A percentile compares a stretch with the other conserved stretches of the same genome.
phyloP scores from a whole-genome alignment of 352 stramenopile genomes.

The Globisporangium orthogonon region DNA sequence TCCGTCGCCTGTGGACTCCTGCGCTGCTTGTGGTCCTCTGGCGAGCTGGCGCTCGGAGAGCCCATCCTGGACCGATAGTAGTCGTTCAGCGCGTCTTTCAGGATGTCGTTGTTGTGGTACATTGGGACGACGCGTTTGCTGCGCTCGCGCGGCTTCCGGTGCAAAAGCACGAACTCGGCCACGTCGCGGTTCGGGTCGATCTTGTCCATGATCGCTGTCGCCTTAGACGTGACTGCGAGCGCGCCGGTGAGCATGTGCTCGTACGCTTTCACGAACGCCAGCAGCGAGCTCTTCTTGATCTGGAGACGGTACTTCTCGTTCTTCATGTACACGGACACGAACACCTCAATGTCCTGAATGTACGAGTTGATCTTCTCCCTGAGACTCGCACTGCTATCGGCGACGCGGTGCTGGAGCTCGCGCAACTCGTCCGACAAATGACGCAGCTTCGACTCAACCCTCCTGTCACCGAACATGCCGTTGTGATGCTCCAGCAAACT shows the following conservation, averaged over 20 bases:
- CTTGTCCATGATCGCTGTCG: slow-evolving; percentile 35
- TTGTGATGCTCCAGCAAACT: slow-evolving; percentile 21
- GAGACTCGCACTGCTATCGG: slow-evolving; percentile 26
- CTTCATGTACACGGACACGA: slow-evolving; percentile 77
- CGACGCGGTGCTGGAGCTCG: slow-evolving; percentile 26
- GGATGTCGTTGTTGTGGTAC: slow-evolving; percentile 37
- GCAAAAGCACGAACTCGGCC: slow-evolving; percentile 46
- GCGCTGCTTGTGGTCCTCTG: slow-evolving; percentile 11
- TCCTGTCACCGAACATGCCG: slow-evolving; percentile 18
- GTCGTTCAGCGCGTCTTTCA: slow-evolving; percentile 51
- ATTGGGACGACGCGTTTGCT: slow-evolving; percentile 35
- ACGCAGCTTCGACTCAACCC: slow-evolving; percentile 35
- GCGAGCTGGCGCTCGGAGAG: slow-evolving; percentile 7
- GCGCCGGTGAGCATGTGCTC: slow-evolving; percentile 50
- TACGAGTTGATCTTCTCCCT: slow-evolving; percentile 45
- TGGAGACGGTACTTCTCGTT: slow-evolving; percentile 84
- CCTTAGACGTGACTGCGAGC: slow-evolving; percentile 24
- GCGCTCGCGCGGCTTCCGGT: slow-evolving; percentile 40
- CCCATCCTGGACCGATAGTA: slow-evolving; percentile 24
- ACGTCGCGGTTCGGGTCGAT: slow-evolving; percentile 58
- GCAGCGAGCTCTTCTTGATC: slow-evolving; percentile 71
- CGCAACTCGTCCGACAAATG: slow-evolving; percentile 42
- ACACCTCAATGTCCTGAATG: slow-evolving; percentile 70
- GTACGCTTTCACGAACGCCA: slow-evolving; percentile 62
- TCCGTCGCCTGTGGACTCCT: slow-evolving; percentile 5